These are phyloP conservation scores for Fraxinus dipetala DNA, from an alignment of 305 asterid genomes.

Conservation along the genomic window DNA sequence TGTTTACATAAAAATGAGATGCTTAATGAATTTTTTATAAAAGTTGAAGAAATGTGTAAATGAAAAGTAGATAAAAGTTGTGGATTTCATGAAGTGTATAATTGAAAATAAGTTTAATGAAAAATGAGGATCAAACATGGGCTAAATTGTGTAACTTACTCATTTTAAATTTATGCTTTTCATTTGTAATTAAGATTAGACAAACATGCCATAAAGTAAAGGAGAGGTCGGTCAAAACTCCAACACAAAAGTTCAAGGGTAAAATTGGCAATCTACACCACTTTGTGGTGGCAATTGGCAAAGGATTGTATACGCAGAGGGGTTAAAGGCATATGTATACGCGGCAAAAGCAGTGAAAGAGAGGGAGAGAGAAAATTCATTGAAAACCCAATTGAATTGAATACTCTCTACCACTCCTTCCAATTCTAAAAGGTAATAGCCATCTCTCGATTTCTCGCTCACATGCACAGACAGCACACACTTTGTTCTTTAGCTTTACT, in stretches of 20 bases:
- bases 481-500: neutral
- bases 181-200: neutral
- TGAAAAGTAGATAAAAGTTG: neutral
- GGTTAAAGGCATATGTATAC: neutral
- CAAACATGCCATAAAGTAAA: neutral
- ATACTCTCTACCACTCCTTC: neutral
- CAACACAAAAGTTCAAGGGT: neutral
- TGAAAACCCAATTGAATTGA: neutral
- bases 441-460: neutral
- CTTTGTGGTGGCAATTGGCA: conserved; percentile 2
- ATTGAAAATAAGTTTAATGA: neutral
- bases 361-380: neutral
- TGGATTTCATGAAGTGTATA: neutral
- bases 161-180: neutral
- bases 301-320: neutral
- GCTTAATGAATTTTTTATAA: too few species aligned
- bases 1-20: neutral
- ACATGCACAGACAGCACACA: neutral
- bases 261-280: neutral
- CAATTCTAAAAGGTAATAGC: neutral
- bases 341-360: neutral
- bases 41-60: neutral
- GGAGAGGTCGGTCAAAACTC: neutral
- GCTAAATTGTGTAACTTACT: neutral
- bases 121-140: neutral